Conservation (phyloP, 1,139 yeast genomes). For the Pichia sp. region DNA sequence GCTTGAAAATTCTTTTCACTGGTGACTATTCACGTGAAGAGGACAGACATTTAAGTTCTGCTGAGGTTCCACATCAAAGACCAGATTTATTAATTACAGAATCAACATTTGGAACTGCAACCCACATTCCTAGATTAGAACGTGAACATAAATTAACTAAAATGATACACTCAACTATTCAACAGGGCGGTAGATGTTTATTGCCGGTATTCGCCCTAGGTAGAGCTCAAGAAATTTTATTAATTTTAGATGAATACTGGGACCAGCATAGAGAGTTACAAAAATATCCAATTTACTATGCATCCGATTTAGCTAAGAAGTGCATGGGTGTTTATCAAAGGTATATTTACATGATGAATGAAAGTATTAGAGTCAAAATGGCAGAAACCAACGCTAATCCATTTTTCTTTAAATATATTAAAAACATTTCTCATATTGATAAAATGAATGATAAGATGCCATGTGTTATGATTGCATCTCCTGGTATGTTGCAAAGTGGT, state of each 20-base stretch:
- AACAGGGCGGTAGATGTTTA: constrained; percentile 86
- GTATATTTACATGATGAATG: constrained; percentile 95
- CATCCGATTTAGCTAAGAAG: constrained; percentile 87
- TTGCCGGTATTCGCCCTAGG: constrained; percentile 96
- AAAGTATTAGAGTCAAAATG: constrained; percentile 70
- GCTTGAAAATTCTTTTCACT: constrained; percentile 79
- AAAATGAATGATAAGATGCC: constrained; percentile 91
- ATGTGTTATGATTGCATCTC: constrained; percentile 92
- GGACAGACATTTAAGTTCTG: constrained; percentile 90
- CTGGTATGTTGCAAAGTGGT: constrained; percentile 97
- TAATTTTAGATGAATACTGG: constrained; percentile 95
- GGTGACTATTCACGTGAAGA: constrained; percentile 97
- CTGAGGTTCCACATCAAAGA: constrained; percentile 84
- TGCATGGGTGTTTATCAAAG: constrained; percentile 98
- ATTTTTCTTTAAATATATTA: constrained; percentile 80
- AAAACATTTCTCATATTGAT: constrained; percentile 72
- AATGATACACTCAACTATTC: constrained; percentile 74
- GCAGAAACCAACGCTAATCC: constrained; percentile 78
- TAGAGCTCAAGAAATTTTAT: constrained; percentile 85
- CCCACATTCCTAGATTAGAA: constrained; percentile 84
- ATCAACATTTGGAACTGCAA: constrained; percentile 96
- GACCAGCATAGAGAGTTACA: constrained; percentile 75
- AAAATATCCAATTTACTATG: constrained; percentile 76
- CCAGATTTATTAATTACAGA: constrained; percentile 92
- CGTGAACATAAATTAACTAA: constrained; percentile 78